phyloP scores from a whole-genome alignment of 1,284 basidiomycete species.

The Malassezia furfur region DNA sequence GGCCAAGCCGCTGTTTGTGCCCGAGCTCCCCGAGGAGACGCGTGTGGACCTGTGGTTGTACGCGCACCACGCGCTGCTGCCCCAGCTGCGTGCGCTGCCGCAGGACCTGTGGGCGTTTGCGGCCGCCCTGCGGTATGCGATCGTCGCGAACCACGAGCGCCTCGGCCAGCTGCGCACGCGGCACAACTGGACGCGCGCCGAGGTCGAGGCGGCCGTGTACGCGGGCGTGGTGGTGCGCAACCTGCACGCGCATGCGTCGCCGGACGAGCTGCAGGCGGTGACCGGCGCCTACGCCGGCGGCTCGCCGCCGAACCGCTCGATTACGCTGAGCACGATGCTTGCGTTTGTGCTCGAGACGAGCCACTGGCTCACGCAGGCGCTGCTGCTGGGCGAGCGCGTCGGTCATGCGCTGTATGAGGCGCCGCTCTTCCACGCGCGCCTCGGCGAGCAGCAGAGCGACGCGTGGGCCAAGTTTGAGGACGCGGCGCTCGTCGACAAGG shows the following conservation, averaged over 20 bases:
- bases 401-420: conserved; percentile 11
- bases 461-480: conserved; percentile 15
- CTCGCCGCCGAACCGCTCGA: conserved; percentile 17
- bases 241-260: conserved; percentile 6
- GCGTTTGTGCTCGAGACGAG: conserved; percentile 16
- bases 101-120: conserved; percentile 13
- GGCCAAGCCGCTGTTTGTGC: conserved; percentile 1
- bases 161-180: conserved; percentile 13
- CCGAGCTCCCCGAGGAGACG: conserved; percentile 5
- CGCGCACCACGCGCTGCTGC: conserved; percentile 8
- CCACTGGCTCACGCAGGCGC: conserved; percentile 11
- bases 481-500: background rate
- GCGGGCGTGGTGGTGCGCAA: conserved; percentile 8
- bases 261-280: conserved; percentile 13
- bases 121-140: conserved; percentile 14
- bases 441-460: conserved; percentile 1
- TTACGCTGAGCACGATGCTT: conserved; percentile 14
- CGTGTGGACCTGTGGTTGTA: conserved; percentile 16
- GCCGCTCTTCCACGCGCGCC: conserved; percentile 17
- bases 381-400: conserved; percentile 3
- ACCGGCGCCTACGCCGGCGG: conserved; percentile 11
- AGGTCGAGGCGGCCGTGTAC: conserved; percentile 15
- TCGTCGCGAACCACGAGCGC: conserved; percentile 15
- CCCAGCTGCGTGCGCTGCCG: conserved; percentile 7
- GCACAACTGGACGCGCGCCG: conserved; percentile 14